A percentile compares a stretch with the other conserved stretches of the same genome.
Conservation (phyloP, 1,284 basidiomycete species). For the Tremellales sp. region DNA sequence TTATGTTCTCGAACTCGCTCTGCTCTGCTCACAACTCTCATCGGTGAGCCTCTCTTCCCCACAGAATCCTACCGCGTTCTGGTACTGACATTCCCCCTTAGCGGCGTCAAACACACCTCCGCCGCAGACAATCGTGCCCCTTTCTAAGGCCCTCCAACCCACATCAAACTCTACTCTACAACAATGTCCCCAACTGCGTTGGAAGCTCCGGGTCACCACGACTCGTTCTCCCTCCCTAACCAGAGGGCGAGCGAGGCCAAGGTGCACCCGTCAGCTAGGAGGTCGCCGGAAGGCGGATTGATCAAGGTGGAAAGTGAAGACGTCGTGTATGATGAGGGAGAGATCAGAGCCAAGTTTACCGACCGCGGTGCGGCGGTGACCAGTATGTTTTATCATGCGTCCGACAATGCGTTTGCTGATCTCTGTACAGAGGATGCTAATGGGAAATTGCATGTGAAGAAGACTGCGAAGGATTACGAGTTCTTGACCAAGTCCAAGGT, state of each 20-base stretch:
- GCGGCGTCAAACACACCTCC: constrained; percentile 50
- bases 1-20: constrained; percentile 46
- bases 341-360: constrained; percentile 74
- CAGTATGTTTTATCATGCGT: constrained; percentile 32
- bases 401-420: not conserved
- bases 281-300: constrained; percentile 56
- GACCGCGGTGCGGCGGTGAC: constrained; percentile 75
- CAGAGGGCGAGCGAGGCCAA: constrained; percentile 54
- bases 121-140: constrained; percentile 25
- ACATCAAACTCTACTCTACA: constrained; percentile 9
- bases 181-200: constrained; percentile 48
- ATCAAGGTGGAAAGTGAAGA: constrained; percentile 81
- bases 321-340: constrained; percentile 71
- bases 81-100: constrained; percentile 12
- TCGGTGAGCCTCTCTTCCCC: constrained; percentile 26
- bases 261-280: constrained; percentile 79
- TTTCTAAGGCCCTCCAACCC: constrained; percentile 36
- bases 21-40: constrained; percentile 44
- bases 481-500: constrained; percentile 88
- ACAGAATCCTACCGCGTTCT: not conserved
- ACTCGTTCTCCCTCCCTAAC: constrained; percentile 55
- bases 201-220: constrained; percentile 34
- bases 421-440: constrained; percentile 52
- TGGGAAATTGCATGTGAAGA: constrained; percentile 68
- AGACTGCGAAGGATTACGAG: constrained; percentile 72